phyloP scores from a whole-genome alignment of 2,329 filamentous ascomycete genomes.

The Colletotrichum sansevieriae region DNA sequence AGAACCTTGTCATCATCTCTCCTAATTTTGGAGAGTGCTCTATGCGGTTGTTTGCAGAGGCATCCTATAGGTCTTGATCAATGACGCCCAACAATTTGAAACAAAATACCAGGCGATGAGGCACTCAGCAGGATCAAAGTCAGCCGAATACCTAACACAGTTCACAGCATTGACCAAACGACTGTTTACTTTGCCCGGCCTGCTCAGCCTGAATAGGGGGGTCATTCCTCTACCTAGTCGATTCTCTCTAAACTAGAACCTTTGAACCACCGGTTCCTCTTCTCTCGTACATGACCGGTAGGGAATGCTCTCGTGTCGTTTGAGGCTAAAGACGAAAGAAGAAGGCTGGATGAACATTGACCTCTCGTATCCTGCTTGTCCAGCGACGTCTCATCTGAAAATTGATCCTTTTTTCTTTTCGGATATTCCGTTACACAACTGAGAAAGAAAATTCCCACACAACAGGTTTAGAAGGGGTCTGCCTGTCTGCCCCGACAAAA shows the following conservation, averaged over 20 bases:
- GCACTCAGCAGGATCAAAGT: too few relatives aligned
- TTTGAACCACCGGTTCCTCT: conserved; percentile 4
- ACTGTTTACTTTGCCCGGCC: conserved; percentile 26
- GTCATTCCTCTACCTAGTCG: conserved; percentile 31
- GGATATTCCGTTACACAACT: conserved; percentile 30
- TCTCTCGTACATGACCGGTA: conserved; percentile 24
- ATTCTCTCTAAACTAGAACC: conserved; percentile 17
- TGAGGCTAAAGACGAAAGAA: conserved; percentile 15
- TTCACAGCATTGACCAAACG: not conserved
- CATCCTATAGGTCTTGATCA: too few relatives aligned
- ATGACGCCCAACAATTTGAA: too few relatives aligned
- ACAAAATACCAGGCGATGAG: too few relatives aligned
- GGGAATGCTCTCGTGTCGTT: conserved; percentile 15
- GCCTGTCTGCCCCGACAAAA: conserved; percentile 35
- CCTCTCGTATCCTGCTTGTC: conserved; percentile 19
- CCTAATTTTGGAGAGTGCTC: too few relatives aligned
- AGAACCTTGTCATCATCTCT: too few relatives aligned
- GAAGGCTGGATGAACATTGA: not conserved
- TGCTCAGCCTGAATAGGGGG: conserved; percentile 29
- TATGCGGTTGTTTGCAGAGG: too few relatives aligned
- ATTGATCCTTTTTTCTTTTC: conserved; percentile 27
- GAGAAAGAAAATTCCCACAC: conserved; percentile 24
- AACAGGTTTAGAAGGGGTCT: conserved; percentile 39
- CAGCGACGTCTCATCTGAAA: conserved; percentile 32
- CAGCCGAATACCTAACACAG: too few relatives aligned